Percentiles rank a stretch among this genome's conserved stretches.
These are phyloP conservation scores for Blastocystis sp. DNA, from an alignment of 352 stramenopile genomes.

Conservation along the genomic window DNA sequence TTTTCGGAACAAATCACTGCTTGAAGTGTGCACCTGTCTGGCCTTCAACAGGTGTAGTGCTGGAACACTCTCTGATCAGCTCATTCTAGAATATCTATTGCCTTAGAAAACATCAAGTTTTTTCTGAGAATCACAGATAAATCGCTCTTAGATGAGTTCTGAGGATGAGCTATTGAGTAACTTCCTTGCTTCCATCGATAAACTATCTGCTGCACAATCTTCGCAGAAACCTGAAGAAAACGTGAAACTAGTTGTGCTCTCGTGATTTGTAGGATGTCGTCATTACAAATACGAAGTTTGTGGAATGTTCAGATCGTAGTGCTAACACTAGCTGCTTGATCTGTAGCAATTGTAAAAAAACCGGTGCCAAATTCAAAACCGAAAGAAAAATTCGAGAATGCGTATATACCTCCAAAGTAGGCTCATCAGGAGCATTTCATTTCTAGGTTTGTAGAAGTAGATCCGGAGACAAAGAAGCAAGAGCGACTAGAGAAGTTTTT, in stretches of 20 bases:
- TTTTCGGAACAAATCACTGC: background rate
- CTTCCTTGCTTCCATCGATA: conserved; percentile 53
- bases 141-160: background rate
- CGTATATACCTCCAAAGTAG: conserved; percentile 36
- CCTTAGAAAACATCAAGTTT: too few relatives aligned
- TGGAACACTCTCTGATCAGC: too few relatives aligned
- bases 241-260: background rate
- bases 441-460: conserved; percentile 26
- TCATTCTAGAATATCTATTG: too few relatives aligned
- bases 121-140: too few relatives aligned
- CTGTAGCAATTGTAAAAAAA: conserved; percentile 11
- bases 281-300: background rate
- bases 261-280: conserved; percentile 3
- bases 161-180: conserved; percentile 49
- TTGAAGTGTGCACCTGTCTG: too few relatives aligned
- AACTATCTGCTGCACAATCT: background rate
- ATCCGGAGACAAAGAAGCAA: conserved; percentile 45
- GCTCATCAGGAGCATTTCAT: background rate
- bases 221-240: background rate
- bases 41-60: too few relatives aligned
- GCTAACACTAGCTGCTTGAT: background rate
- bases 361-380: background rate
- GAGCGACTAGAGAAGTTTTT: conserved; percentile 48
- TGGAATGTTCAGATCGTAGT: conserved; percentile 43
- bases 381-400: conserved; percentile 19